Evolutionary conservation across 208 protist genomes (phyloP).

Genomic region (Acanthamoeba sp.): DNA sequence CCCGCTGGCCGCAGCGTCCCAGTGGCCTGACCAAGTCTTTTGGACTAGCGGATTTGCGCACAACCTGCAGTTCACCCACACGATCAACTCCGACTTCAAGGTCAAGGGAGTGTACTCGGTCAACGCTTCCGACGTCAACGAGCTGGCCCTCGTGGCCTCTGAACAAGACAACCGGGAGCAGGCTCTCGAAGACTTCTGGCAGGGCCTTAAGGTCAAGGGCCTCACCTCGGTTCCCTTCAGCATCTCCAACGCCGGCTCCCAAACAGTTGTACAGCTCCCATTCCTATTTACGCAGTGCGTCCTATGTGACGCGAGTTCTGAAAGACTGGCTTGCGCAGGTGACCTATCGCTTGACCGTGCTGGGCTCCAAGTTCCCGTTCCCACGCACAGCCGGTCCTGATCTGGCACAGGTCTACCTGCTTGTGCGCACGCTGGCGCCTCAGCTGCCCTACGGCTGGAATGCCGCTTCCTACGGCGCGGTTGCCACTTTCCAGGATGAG

Average conservation of each 20-base stretch:
- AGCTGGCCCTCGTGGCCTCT: background rate
- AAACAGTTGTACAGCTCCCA: background rate
- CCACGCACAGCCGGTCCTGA: background rate
- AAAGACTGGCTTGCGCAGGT: background rate
- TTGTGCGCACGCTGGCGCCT: background rate
- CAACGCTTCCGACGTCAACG: background rate
- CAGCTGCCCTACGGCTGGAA: slow-evolving; percentile 43
- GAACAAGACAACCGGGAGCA: background rate
- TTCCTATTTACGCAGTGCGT: too few species aligned
- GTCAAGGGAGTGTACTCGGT: background rate
- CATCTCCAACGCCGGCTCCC: background rate
- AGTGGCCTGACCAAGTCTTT: slow-evolving; percentile 45
- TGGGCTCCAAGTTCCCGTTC: slow-evolving; percentile 2
- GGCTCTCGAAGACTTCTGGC: slow-evolving; percentile 2
- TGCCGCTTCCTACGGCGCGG: background rate
- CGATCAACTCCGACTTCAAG: slow-evolving; percentile 31
- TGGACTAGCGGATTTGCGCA: slow-evolving; percentile 68
- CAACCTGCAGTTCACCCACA: slow-evolving; percentile 50
- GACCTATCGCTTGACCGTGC: background rate
- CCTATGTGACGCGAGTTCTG: background rate
- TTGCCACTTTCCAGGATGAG: background rate
- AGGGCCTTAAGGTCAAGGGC: background rate
- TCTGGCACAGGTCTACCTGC: background rate
- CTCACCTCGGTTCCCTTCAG: background rate
- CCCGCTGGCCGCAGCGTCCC: background rate